phyloP scores from a whole-genome alignment of 257 asterid genomes.

The Parsonsia alboflavescens region DNA sequence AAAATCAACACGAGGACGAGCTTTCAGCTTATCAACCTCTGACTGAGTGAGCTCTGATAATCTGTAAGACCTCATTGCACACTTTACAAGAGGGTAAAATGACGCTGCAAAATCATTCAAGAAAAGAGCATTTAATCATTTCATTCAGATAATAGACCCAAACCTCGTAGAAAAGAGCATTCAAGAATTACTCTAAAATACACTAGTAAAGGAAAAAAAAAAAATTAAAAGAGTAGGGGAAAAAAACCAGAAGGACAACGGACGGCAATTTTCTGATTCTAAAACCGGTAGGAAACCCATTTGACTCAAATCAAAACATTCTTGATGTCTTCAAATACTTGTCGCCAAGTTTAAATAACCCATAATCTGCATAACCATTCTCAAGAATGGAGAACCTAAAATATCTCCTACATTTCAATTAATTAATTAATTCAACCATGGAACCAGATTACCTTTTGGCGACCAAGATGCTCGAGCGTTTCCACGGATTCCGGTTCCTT shows the following conservation, averaged over 20 bases:
- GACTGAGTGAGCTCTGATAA: conserved; percentile 65
- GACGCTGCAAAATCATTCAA: conserved; percentile 39
- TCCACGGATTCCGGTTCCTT: conserved; percentile 22
- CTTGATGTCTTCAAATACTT: too few species aligned
- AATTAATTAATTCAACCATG: neutral
- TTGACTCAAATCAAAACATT: too few species aligned
- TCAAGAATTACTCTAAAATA: neutral
- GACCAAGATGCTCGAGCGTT: conserved; percentile 23
- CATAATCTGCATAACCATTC: too few species aligned
- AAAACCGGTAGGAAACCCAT: too few species aligned
- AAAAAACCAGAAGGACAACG: too few species aligned
- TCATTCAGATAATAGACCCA: neutral
- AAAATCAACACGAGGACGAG: conserved; percentile 91
- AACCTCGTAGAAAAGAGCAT: neutral
- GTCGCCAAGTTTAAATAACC: too few species aligned
- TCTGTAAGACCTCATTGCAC: conserved; percentile 83
- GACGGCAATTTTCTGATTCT: too few species aligned
- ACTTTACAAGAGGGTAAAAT: conserved; percentile 34
- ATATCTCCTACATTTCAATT: neutral
- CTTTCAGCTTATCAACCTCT: conserved; percentile 76
- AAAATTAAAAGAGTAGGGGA: too few species aligned
- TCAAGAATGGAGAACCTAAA: neutral
- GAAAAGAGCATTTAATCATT: neutral
- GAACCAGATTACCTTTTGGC: conserved; percentile 29
- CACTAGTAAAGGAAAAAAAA: neutral